Evolutionary conservation across 179 eudicot species (phyloP).

Genomic region (Spinacia oleracea): DNA sequence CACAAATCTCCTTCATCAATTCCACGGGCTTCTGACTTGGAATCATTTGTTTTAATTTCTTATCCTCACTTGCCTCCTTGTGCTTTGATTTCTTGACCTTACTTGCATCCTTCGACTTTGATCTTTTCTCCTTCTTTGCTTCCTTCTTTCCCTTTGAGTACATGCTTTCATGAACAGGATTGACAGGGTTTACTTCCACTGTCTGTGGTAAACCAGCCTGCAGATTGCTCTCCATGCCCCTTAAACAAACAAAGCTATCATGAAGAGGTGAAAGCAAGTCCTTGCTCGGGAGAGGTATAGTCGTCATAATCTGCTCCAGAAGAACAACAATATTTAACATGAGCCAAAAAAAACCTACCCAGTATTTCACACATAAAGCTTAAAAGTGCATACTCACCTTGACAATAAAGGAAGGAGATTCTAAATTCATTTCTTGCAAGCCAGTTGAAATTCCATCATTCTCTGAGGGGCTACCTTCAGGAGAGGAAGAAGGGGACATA

Average conservation of each 20-base stretch:
- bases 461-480: slow-evolving; percentile 29
- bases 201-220: slow-evolving; percentile 5
- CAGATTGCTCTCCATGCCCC: slow-evolving; percentile 17
- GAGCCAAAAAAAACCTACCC: slow-evolving; percentile 12
- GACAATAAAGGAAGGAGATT: slow-evolving; percentile 39
- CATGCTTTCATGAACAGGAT: slow-evolving; percentile 11
- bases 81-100: slow-evolving; percentile 31
- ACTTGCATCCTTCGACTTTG: slow-evolving; percentile 24
- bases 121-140: slow-evolving; percentile 22
- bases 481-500: slow-evolving; percentile 40
- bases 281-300: slow-evolving; percentile 19
- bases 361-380: not conserved
- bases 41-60: slow-evolving; percentile 18
- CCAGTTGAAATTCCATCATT: slow-evolving; percentile 24
- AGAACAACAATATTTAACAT: slow-evolving; percentile 11
- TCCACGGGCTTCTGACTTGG: slow-evolving; percentile 20
- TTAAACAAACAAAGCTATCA: slow-evolving; percentile 26
- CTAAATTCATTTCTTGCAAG: slow-evolving; percentile 18
- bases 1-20: slow-evolving; percentile 24
- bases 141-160: slow-evolving; percentile 25
- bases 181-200: slow-evolving; percentile 9
- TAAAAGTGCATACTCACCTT: slow-evolving; percentile 32
- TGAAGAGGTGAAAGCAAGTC: slow-evolving; percentile 36
- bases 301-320: slow-evolving; percentile 37
- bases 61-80: slow-evolving; percentile 21